Conservation (phyloP, 2,329 filamentous ascomycete genomes). For the Neophaeococcomyces aloes region DNA sequence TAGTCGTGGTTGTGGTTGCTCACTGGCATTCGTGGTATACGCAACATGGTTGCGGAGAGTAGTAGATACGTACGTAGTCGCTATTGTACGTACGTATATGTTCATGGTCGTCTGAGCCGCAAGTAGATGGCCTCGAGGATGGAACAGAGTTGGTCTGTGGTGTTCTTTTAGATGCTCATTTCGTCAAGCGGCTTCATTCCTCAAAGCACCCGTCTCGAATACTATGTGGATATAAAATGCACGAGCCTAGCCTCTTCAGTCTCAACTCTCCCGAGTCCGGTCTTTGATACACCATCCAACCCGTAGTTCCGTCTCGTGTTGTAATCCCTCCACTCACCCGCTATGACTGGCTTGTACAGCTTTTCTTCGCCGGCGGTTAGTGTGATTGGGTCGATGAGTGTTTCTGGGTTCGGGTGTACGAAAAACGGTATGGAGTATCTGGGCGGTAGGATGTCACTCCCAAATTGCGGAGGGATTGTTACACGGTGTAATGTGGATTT, state of each 20-base stretch:
- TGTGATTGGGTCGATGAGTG: conserved; percentile 41
- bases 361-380: conserved; percentile 31
- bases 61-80: too few species aligned
- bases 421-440: conserved; percentile 49
- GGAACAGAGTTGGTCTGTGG: too few species aligned
- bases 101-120: too few species aligned
- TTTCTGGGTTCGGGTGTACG: conserved; percentile 43
- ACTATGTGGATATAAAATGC: too few species aligned
- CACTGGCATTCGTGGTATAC: too few species aligned
- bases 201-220: too few species aligned
- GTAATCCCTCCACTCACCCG: conserved; percentile 12
- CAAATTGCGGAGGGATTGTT: conserved; percentile 30
- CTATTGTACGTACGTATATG: too few species aligned
- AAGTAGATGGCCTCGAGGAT: too few species aligned
- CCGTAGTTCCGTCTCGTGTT: conserved; percentile 1
- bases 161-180: too few species aligned
- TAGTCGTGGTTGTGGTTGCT: too few species aligned
- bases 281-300: not conserved
- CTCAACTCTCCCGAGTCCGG: not conserved
- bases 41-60: too few species aligned
- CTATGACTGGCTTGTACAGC: conserved; percentile 42
- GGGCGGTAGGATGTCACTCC: conserved; percentile 28
- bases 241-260: conserved; percentile 22
- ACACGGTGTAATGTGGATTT: conserved; percentile 47
- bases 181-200: conserved; percentile 36